Evolutionary conservation across 2,329 filamentous ascomycete genomes (phyloP).

Genomic region (Pseudogymnoascus sp.): DNA sequence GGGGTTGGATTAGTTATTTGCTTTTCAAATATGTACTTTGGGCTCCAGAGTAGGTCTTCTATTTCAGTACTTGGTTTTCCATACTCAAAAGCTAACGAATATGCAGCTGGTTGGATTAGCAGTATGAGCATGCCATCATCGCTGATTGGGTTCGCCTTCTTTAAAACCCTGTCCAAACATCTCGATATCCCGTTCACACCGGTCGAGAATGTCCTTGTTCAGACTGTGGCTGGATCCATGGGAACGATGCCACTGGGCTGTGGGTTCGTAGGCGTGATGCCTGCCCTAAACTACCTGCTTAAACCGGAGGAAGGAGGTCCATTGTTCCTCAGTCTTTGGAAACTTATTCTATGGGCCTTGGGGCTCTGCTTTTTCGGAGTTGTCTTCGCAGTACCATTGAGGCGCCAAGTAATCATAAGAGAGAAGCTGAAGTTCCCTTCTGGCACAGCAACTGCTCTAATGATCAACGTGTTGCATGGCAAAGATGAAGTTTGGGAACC

Average conservation of each 20-base stretch:
- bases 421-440: slow-evolving; percentile 93
- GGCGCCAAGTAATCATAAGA: slow-evolving; percentile 84
- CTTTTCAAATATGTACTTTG: slow-evolving; percentile 98
- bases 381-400: slow-evolving; percentile 86
- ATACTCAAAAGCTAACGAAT: slow-evolving; percentile 40
- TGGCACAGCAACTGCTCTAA: slow-evolving; percentile 87
- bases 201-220: slow-evolving; percentile 92
- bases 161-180: slow-evolving; percentile 68
- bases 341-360: slow-evolving; percentile 82
- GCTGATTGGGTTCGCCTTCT: slow-evolving; percentile 89
- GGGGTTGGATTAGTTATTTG: slow-evolving; percentile 84
- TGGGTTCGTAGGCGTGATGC: slow-evolving; percentile 91
- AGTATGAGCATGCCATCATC: slow-evolving; percentile 97
- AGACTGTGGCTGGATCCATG: slow-evolving; percentile 91
- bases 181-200: slow-evolving; percentile 80
- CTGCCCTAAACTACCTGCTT: slow-evolving; percentile 82
- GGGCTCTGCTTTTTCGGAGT: slow-evolving; percentile 96
- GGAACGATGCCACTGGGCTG: slow-evolving; percentile 95
- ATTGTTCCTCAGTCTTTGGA: slow-evolving; percentile 63
- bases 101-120: slow-evolving; percentile 57
- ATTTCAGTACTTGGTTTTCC: slow-evolving; percentile 26
- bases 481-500: slow-evolving; percentile 24
- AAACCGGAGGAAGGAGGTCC: slow-evolving; percentile 72
- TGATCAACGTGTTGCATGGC: slow-evolving; percentile 87
- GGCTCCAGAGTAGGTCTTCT: slow-evolving; percentile 71